Evolutionary conservation across 31 red algal species (phyloP), one percentile per base, ranked within the genome.

Genomic region (Endocladia muricata): DNA sequence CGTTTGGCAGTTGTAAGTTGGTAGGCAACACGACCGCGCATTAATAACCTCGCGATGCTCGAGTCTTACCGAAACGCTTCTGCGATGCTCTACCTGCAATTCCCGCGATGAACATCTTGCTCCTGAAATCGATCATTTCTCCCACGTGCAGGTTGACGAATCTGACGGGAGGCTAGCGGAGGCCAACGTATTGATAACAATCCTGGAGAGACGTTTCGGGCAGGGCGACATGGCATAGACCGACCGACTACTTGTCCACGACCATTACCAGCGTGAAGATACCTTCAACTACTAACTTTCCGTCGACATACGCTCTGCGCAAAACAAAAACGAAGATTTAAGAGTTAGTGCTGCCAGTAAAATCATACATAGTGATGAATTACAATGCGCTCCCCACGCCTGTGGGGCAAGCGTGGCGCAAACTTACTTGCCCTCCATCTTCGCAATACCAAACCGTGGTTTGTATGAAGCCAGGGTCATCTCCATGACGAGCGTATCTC

Each of bases 401-500:
- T 9, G 9, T 51, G 44, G 19, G 44, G 19, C 19, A 19, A 51
- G 19, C 44, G 61, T 5, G 33, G 23, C 39, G 61, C 34, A 32
- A 73, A 93, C 89, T 70, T 81, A 93, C 87, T 86, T 91, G 8
- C 87, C 88, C 34, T n/a, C 37, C 82, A 96, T 88, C 59, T 98
- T 98, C 34, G 83, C 92, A 51, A 98, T 93, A 13, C 96, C 96
- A 66, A 95, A 95, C 9, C 81, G 72, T 49, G 48, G 41, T 37
- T 82, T 84, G 47, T 69, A 89, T n/a, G 49, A 32, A 37, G 62
- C 65, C 23, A 95, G 60, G 37, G 59, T 76, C 88, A 88, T 85
- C 77, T 98, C 92, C 92, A 98, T 89, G 15, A 95, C 91, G 15
- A 98, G 74, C 44, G 78, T 84, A 79, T 98, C 96, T 6, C 96